phyloP scores from a whole-genome alignment of 1,284 basidiomycete species.

The Boletus subluridellus region DNA sequence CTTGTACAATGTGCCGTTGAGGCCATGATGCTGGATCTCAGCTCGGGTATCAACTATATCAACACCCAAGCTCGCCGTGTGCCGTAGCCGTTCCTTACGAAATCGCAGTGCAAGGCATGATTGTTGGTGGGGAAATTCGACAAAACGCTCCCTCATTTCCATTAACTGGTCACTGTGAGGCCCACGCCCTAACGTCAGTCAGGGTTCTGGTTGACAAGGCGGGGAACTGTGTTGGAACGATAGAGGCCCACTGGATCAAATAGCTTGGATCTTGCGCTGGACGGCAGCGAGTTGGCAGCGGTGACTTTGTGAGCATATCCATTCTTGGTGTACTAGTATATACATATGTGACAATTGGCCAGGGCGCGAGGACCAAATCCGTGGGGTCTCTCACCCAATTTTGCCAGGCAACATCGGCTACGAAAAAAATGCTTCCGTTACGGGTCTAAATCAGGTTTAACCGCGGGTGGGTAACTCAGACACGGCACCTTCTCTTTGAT shows the following conservation, averaged over 20 bases:
- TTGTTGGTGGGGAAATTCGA: slow-evolving; percentile 8
- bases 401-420: slow-evolving; percentile 30
- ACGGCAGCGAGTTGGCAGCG: background rate
- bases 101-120: background rate
- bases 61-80: slow-evolving; percentile 23
- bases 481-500: slow-evolving; percentile 9
- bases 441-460: slow-evolving; percentile 15
- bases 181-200: slow-evolving; percentile 23
- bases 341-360: background rate
- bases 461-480: slow-evolving; percentile 10
- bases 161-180: background rate
- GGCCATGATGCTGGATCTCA: background rate
- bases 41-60: background rate
- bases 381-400: slow-evolving; percentile 16
- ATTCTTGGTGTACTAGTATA: background rate
- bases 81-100: slow-evolving; percentile 19
- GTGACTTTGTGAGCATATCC: background rate
- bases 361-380: background rate
- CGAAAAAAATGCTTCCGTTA: slow-evolving; percentile 17
- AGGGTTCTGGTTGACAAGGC: slow-evolving; percentile 11
- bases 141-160: slow-evolving; percentile 17
- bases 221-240: background rate
- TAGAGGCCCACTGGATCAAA: background rate
- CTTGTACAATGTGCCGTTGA: too few relatives aligned
- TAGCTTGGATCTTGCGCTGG: background rate